Conservation (phyloP, 495 filamentous ascomycete species). For the Aspergillus indologenus region DNA sequence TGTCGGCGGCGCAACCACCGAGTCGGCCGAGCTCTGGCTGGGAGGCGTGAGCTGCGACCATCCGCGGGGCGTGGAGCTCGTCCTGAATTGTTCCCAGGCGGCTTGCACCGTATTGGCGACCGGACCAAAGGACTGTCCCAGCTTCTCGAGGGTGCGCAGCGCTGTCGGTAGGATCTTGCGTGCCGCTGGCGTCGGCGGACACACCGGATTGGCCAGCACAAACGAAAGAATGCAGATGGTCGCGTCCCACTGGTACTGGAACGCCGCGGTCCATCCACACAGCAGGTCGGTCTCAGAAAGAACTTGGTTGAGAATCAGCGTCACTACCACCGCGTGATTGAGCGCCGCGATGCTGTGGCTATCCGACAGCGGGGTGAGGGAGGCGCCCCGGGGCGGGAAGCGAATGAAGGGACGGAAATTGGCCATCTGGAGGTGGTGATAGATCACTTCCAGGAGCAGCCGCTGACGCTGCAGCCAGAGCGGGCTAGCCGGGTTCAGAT, state of each 20-base stretch:
- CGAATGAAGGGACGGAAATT: slow-evolving; percentile 28
- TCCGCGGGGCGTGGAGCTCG: too few species aligned
- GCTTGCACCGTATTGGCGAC: too few species aligned
- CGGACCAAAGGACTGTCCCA: too few species aligned
- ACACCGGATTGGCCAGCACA: slow-evolving; percentile 7
- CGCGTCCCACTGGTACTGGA: slow-evolving; percentile 53
- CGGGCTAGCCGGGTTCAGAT: slow-evolving; percentile 35
- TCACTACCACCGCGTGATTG: slow-evolving; percentile 46
- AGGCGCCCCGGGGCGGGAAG: slow-evolving; percentile 11
- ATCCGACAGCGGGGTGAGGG: slow-evolving; percentile 26
- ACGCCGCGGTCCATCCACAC: slow-evolving; percentile 42
- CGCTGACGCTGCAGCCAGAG: slow-evolving; percentile 30
- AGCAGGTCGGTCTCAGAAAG: slow-evolving; percentile 44
- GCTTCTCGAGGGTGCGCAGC: neutral
- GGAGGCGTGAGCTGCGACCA: too few species aligned
- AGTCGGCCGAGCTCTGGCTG: too few species aligned
- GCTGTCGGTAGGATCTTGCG: neutral
- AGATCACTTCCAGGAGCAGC: slow-evolving; percentile 27
- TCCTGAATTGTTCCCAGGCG: too few species aligned
- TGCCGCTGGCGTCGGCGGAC: slow-evolving; percentile 34
- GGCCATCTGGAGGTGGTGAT: slow-evolving; percentile 23
- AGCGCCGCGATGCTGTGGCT: slow-evolving; percentile 31
- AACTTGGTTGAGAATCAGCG: slow-evolving; percentile 47
- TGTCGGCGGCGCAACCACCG: too few species aligned
- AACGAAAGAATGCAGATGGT: slow-evolving; percentile 48